phyloP scores from a whole-genome alignment of 139 green algal genomes.

The Monoraphidium neglectum region DNA sequence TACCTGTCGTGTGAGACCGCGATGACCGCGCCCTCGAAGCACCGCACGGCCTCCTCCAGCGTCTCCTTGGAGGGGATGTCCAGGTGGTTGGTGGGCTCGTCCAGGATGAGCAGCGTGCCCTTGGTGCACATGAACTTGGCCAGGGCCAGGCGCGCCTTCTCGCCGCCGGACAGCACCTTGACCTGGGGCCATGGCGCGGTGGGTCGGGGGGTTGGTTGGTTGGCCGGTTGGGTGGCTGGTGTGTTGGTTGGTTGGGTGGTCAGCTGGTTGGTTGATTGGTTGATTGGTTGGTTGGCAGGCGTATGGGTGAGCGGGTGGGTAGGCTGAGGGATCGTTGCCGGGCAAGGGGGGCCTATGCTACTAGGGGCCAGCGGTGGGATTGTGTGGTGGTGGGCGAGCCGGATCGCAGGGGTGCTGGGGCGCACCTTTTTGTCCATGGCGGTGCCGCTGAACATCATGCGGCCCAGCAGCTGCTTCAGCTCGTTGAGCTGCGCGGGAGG shows the following conservation, averaged over 20 bases:
- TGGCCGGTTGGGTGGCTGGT: too few relatives aligned
- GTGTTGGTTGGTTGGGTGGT: too few relatives aligned
- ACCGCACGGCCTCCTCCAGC: conserved; percentile 91
- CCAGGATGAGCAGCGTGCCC: conserved; percentile 90
- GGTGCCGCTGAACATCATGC: conserved; percentile 91
- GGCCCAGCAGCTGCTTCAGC: conserved; percentile 92
- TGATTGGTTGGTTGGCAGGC: too few relatives aligned
- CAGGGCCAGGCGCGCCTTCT: conserved; percentile 91
- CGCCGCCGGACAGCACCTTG: conserved; percentile 53
- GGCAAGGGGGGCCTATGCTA: too few relatives aligned
- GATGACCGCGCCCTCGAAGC: conserved; percentile 94
- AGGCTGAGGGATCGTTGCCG: too few relatives aligned
- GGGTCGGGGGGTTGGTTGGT: too few relatives aligned
- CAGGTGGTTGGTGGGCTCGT: conserved; percentile 99
- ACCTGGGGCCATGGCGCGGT: too few relatives aligned
- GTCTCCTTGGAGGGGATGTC: conserved; percentile 99
- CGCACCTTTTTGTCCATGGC: conserved; percentile 92
- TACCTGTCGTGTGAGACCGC: conserved; percentile 97
- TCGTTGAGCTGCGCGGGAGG: conserved; percentile 86
- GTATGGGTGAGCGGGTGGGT: too few relatives aligned
- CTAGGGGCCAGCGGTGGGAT: too few relatives aligned
- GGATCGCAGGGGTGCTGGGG: too few relatives aligned
- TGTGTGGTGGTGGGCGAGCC: too few relatives aligned
- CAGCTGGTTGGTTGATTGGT: too few relatives aligned
- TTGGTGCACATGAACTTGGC: conserved; percentile 99